Evolutionary conservation across 306 rosid genomes (phyloP), one percentile per base, ranked within the genome.

Genomic region (Mimosa pudica): DNA sequence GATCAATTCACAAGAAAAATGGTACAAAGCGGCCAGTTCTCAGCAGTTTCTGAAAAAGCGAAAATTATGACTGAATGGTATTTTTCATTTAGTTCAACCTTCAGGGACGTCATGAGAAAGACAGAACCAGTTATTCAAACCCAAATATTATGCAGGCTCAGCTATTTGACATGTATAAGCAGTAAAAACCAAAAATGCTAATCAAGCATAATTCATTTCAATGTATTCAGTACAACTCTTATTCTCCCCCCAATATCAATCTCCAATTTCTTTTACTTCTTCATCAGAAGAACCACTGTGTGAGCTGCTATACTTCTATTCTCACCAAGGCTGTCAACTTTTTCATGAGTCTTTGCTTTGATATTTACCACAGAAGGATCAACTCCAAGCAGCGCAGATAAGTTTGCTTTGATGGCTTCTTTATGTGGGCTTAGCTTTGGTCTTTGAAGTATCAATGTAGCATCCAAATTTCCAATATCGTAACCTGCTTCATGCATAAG

Each of bases 321-420:
- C 82, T 96, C 99, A 49, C 99, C 99, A 14, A 96, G 96, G 84
- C 98, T 93, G 81, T 93, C 99, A 8, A 96, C 98, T 77, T 91
- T 96, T 85, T 96, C 99, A 81, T 93, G 99, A 74, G 99, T 93
- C 87, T 96, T 96, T 45, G 97, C 99, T 74, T 96, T 96, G 74
- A 93, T 89, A 84, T 93, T 96, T 75, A 96, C 98, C 35, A 91
- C 92, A 48, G 96, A 80, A 16, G 92, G 85, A 87, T 96, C 97
- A 5, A 88, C 98, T 81, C 97, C 98, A 41, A 96, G 96, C 76
- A 96, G 89, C 73, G 92, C 82, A 73, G 98, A 89, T 74, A 96
- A 89, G 88, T 93, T 90, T 76, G 92, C 88, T 85, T 90, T 90
- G 81, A 96, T 96, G 44, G 88, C 83, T 71, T 93, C 99, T 88